Evolutionary conservation across 164 flowering plant species (phyloP).

Genomic region (Magnolia officinalis): DNA sequence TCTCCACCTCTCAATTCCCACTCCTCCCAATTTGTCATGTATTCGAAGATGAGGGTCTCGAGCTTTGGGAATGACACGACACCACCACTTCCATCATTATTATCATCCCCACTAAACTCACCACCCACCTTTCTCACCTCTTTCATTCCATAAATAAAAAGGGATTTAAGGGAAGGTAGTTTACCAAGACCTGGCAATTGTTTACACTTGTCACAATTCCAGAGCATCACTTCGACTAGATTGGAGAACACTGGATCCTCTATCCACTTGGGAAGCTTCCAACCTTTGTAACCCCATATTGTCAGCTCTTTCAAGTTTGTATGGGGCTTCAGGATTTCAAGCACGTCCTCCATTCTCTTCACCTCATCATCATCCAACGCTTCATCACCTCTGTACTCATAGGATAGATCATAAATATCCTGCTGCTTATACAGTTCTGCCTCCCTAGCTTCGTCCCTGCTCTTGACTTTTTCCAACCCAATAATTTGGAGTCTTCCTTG

Average conservation of each 20-base stretch:
- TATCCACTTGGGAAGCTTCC: not conserved
- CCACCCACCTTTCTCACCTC: not conserved
- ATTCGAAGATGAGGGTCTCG: accelerated
- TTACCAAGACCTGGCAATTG: not conserved
- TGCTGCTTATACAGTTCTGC: not conserved
- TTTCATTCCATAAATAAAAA: not conserved
- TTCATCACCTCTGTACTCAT: not conserved
- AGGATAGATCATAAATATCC: not conserved
- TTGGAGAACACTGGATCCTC: not conserved
- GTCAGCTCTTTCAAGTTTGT: not conserved
- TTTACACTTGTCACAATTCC: not conserved
- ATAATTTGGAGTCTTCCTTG: not conserved
- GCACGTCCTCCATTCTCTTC: not conserved
- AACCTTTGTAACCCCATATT: not conserved
- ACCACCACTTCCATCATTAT: not conserved
- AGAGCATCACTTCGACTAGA: not conserved
- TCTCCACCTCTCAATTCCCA: not conserved
- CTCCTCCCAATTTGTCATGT: not conserved
- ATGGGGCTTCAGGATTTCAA: not conserved
- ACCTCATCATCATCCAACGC: not conserved
- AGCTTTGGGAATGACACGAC: not conserved
- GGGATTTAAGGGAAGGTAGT: not conserved
- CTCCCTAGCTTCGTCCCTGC: not conserved
- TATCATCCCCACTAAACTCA: not conserved
- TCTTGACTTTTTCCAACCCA: not conserved